These are phyloP conservation scores for Fraxinus latifolia DNA, from an alignment of 305 asterid genomes.

Conservation along the genomic window DNA sequence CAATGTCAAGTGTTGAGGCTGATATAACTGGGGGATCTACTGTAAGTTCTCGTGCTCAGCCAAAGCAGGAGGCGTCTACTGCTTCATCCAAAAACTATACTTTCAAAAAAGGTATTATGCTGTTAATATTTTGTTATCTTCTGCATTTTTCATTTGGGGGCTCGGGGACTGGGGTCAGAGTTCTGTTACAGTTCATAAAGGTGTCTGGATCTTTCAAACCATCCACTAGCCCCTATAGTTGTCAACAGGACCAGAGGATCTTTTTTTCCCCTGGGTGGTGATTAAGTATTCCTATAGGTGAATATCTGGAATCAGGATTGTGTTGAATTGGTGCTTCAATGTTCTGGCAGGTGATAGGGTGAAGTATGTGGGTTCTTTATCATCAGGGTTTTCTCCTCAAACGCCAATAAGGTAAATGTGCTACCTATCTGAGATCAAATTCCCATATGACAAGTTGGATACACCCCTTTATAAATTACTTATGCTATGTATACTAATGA, in stretches of 20 bases:
- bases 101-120: constrained; percentile 60
- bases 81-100: constrained; percentile 70
- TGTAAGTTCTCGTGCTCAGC: constrained; percentile 64
- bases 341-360: constrained; percentile 76
- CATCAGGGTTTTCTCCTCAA: constrained; percentile 55
- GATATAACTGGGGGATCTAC: constrained; percentile 78
- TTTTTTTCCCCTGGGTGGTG: background rate
- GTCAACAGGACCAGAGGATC: background rate
- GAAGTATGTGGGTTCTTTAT: constrained; percentile 61
- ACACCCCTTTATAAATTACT: background rate
- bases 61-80: constrained; percentile 87
- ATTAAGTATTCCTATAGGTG: background rate
- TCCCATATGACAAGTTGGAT: background rate
- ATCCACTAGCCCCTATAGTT: background rate
- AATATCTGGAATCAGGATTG: constrained; percentile 8
- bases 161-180: background rate
- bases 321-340: constrained; percentile 19
- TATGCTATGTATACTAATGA: background rate
- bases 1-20: constrained; percentile 82
- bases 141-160: background rate
- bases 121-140: background rate
- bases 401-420: constrained; percentile 51
- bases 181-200: background rate
- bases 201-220: background rate
- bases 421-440: constrained; percentile 11